These are phyloP conservation scores for Mesotaenium endlicherianum DNA, from an alignment of 139 green algal species.

Conservation along the genomic window DNA sequence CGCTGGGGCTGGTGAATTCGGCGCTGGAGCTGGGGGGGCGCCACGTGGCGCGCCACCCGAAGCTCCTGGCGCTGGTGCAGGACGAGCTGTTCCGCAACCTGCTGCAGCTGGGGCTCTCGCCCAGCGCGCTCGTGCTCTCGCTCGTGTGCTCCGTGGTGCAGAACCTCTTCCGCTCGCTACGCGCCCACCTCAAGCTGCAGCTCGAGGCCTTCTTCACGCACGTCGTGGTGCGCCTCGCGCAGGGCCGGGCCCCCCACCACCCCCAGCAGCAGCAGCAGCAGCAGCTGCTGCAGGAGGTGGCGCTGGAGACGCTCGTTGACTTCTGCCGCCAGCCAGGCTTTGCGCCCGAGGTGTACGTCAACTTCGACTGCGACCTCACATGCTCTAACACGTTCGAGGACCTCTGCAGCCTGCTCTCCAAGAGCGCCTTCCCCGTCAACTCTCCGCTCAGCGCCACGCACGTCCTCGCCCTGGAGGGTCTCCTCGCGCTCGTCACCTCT, in stretches of 20 bases:
- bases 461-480: constrained; percentile 79
- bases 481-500: constrained; percentile 76
- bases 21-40: constrained; percentile 58
- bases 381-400: constrained; percentile 78
- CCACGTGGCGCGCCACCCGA: constrained; percentile 53
- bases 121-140: constrained; percentile 56
- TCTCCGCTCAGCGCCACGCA: constrained; percentile 70
- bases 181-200: constrained; percentile 72
- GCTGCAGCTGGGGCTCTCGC: constrained; percentile 51
- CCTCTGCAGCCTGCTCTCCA: constrained; percentile 21
- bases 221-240: constrained; percentile 80
- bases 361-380: constrained; percentile 83
- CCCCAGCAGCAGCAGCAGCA: constrained; percentile 50
- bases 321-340: constrained; percentile 84
- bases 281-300: constrained; percentile 88
- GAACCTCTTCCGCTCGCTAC: constrained; percentile 74
- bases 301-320: constrained; percentile 89
- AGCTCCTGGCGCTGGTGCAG: constrained; percentile 66
- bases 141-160: constrained; percentile 51
- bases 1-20: constrained; percentile 70
- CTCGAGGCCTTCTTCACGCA: constrained; percentile 76
- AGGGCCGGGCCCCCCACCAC: constrained; percentile 59
- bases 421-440: constrained; percentile 77
- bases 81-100: constrained; percentile 68
- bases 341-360: constrained; percentile 79